These are phyloP conservation scores for Pseudozyma hubeiensis DNA, from an alignment of 1,284 basidiomycete genomes.

Conservation along the genomic window DNA sequence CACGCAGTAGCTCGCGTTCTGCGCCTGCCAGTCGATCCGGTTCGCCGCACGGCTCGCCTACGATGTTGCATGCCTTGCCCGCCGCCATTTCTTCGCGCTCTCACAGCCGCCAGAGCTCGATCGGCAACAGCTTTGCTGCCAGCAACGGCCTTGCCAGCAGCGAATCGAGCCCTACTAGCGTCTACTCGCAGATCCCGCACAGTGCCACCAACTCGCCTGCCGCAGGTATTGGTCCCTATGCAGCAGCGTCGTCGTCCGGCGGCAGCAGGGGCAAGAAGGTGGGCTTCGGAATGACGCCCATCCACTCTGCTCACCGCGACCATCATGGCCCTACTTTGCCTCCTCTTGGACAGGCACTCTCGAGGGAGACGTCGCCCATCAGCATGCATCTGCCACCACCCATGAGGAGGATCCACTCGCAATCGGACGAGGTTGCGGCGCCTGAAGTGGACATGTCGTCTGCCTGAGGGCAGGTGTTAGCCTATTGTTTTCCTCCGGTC, in stretches of 20 bases:
- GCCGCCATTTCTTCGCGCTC: conserved; percentile 30
- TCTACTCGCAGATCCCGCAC: conserved; percentile 38
- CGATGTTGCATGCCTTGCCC: conserved; percentile 27
- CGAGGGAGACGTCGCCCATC: conserved; percentile 39
- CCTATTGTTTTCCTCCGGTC: neutral
- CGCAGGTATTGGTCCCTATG: conserved; percentile 19
- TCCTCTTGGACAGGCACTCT: conserved; percentile 41
- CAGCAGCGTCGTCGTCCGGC: conserved; percentile 4
- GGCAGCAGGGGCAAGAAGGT: conserved; percentile 30
- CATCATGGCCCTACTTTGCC: conserved; percentile 35
- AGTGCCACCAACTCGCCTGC: conserved; percentile 46
- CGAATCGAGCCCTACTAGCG: conserved; percentile 47
- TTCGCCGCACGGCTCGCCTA: conserved; percentile 54
- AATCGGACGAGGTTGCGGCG: conserved; percentile 15
- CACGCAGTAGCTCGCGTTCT: conserved; percentile 52
- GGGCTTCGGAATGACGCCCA: conserved; percentile 48
- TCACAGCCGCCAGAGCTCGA: conserved; percentile 53
- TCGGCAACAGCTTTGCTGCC: conserved; percentile 34
- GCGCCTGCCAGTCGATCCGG: conserved; percentile 54
- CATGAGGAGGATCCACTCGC: conserved; percentile 37
- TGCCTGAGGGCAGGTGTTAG: conserved; percentile 8
- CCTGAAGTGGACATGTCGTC: conserved; percentile 46
- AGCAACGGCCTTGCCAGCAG: conserved; percentile 37
- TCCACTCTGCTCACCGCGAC: conserved; percentile 42
- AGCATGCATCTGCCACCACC: conserved; percentile 50